Percentiles rank a stretch among this genome's conserved stretches.
These are phyloP conservation scores for Ulvella scutata DNA, from an alignment of 139 green algal species.

Conservation along the genomic window DNA sequence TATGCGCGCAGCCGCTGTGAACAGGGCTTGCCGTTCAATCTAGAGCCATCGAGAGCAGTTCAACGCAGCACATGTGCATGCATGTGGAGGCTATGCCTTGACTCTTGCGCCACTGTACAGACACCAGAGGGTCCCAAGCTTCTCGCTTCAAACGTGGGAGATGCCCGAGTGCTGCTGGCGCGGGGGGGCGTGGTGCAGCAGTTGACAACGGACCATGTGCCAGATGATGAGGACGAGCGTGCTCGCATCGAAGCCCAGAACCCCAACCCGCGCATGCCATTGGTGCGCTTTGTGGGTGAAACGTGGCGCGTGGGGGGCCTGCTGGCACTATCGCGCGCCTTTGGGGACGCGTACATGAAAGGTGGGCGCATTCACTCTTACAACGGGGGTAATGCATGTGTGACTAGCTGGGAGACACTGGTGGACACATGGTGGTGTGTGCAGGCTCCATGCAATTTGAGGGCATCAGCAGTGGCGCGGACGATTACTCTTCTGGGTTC, in stretches of 20 bases:
- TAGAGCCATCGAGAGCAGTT: no score
- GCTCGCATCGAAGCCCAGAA: slow-evolving; percentile 84
- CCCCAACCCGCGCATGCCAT: slow-evolving; percentile 79
- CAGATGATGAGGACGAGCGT: slow-evolving; percentile 62
- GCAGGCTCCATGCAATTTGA: slow-evolving; percentile 71
- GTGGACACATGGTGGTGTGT: no score
- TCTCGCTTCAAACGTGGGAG: slow-evolving; percentile 74
- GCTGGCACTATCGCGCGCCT: slow-evolving; percentile 82
- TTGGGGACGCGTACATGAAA: slow-evolving; percentile 94
- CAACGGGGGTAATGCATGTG: no score
- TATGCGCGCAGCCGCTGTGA: no score
- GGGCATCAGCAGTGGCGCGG: slow-evolving; percentile 43
- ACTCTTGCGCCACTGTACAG: no score
- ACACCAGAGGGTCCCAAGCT: slow-evolving; percentile 15
- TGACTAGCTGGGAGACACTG: no score
- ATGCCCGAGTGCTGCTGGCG: slow-evolving; percentile 70
- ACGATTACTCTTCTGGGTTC: slow-evolving; percentile 67
- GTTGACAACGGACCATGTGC: slow-evolving; percentile 80
- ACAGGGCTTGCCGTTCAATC: no score
- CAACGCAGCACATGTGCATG: no score
- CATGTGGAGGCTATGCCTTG: background rate
- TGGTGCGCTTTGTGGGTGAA: slow-evolving; percentile 62
- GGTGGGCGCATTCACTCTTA: slow-evolving; percentile 6
- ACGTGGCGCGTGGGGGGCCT: slow-evolving; percentile 90
- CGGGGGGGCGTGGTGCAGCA: slow-evolving; percentile 31